Evolutionary conservation across 2,329 filamentous ascomycete species (phyloP), one percentile per base, ranked within the genome.

Genomic region (Shiraia bambusicola): DNA sequence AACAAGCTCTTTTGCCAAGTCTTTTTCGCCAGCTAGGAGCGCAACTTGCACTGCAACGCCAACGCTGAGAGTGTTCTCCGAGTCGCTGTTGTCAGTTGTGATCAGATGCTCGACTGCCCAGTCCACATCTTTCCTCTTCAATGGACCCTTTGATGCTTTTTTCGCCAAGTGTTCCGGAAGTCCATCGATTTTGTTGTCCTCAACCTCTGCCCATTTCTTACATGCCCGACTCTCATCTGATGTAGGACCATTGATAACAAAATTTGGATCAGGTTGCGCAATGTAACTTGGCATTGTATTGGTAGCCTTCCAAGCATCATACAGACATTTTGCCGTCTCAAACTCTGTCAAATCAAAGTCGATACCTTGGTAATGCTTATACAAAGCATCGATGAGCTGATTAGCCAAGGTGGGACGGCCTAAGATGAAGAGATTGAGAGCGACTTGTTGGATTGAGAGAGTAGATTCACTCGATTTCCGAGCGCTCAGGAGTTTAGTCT

Each of bases 351-450:
- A 8, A 2, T 40, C 34, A 7, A 41, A 41, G 4, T 40, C 31
- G 7, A 48, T 10, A 4, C 38, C 37, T 17, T 42, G 24, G 11
- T 33, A 16, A n/a, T 45, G 15, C 16, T 22, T 37, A 17, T 45
- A 40, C 2, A 45, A 15, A 9, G 30, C 19, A 11, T 39, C 25
- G 28, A 39, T 35, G 25, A 42, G 22, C 2, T 11, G 17, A 14
- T 41, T 41, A 22, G 37, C 41, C 28, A 38, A 25, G 4, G 35
- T 14, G 11, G 15, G 10, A 11, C 22, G 45, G 6, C 38, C 38
- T 7, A 42, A 27, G 9, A 32, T 28, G 6, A 40, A 46, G 5
- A 42, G 16, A 13, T 40, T 32, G 12, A 45, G 38, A 11, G 42
- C 46, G 16, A 28, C 22, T 4, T 40, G 24, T 15, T 42, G 37